These are phyloP conservation scores for Penicillium parvum DNA, from an alignment of 495 filamentous ascomycete genomes.

Conservation along the genomic window DNA sequence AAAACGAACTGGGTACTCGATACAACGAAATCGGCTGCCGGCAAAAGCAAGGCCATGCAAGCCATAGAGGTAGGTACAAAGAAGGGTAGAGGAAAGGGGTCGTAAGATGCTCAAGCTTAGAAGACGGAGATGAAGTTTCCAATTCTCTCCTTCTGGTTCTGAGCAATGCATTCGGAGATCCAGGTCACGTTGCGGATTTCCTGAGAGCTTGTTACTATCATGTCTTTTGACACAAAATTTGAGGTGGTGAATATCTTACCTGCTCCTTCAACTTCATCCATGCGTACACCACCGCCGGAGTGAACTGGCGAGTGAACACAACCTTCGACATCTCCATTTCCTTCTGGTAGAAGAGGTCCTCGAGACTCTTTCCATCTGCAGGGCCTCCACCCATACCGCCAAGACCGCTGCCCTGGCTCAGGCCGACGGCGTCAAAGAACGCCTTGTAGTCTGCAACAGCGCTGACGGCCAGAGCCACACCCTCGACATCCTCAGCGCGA, in stretches of 20 bases:
- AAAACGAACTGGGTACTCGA: constrained; percentile 25
- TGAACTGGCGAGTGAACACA: constrained; percentile 95
- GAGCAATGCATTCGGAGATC: constrained; percentile 99
- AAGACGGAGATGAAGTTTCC: constrained; percentile 98
- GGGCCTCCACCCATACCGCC: constrained; percentile 81
- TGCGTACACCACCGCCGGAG: constrained; percentile 88
- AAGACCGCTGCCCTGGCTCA: constrained; percentile 70
- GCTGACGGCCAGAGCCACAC: constrained; percentile 86
- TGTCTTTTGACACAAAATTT: constrained; percentile 5
- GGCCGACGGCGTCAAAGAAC: constrained; percentile 89
- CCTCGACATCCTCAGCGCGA: constrained; percentile 91
- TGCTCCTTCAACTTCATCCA: constrained; percentile 98
- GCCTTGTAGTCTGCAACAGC: constrained; percentile 86
- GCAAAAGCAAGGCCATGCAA: constrained; percentile 16
- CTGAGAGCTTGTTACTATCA: constrained; percentile 43
- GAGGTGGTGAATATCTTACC: constrained; percentile 49
- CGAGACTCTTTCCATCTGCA: constrained; percentile 80
- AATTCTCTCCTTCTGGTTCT: constrained; percentile 99
- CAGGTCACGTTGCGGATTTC: constrained; percentile 99
- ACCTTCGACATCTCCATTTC: constrained; percentile 97
- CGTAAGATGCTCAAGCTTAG: constrained; percentile 33
- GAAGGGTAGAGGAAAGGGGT: constrained; percentile 7
- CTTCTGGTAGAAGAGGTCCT: constrained; percentile 98
- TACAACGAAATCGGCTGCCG: constrained; percentile 20
- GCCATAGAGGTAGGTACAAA: constrained; percentile 20